Evolutionary conservation across 257 asterid species (phyloP).

Genomic region (Solanum pimpinellifolium): DNA sequence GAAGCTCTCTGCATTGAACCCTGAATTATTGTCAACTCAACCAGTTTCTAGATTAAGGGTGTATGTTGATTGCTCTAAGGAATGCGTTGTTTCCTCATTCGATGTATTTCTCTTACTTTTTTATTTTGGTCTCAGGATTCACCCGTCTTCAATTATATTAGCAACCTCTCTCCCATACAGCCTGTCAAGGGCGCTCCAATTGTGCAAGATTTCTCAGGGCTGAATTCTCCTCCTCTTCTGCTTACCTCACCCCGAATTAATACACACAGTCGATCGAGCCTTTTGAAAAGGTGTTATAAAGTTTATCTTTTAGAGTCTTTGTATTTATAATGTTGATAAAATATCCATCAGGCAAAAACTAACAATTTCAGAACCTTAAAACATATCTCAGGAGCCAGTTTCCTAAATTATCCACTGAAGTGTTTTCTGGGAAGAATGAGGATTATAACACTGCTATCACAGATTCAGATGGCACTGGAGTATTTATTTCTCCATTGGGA

Average conservation of each 20-base stretch:
- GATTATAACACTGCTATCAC: slow-evolving; percentile 3
- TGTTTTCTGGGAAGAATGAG: slow-evolving; percentile 13
- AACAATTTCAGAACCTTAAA: background rate
- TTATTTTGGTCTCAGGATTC: slow-evolving; percentile 36
- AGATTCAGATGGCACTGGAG: slow-evolving; percentile 9
- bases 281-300: slow-evolving; percentile 20
- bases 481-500: slow-evolving; percentile 1
- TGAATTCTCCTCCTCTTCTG: slow-evolving; percentile 36
- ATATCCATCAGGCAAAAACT: background rate
- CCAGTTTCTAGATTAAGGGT: background rate
- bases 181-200: slow-evolving; percentile 16
- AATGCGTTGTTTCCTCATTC: background rate
- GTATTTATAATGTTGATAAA: background rate
- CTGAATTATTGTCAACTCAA: background rate
- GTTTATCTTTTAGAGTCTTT: background rate
- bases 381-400: slow-evolving; percentile 22
- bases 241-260: slow-evolving; percentile 31
- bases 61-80: background rate
- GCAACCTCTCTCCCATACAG: slow-evolving; percentile 46
- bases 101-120: background rate
- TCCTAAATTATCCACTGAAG: slow-evolving; percentile 11
- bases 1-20: background rate
- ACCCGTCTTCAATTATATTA: slow-evolving; percentile 33
- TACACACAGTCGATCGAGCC: slow-evolving; percentile 9
- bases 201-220: slow-evolving; percentile 28